Conservation (phyloP, 2,329 filamentous ascomycete species). For the Huntiella bhutanensis region DNA sequence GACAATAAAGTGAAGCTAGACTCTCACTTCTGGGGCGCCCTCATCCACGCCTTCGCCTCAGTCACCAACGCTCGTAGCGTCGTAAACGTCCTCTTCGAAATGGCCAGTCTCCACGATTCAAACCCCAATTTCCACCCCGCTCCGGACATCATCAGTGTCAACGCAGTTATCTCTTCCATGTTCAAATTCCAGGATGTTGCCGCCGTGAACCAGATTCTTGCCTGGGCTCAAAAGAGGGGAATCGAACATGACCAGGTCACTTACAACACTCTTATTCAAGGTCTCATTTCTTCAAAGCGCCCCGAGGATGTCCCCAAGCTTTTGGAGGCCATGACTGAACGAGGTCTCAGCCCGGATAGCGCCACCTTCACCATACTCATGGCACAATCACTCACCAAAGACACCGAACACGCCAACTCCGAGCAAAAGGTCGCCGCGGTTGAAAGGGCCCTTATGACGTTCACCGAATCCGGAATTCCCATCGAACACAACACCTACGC, state of each 20-base stretch:
- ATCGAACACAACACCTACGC: conserved; percentile 46
- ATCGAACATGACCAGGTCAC: conserved; percentile 38
- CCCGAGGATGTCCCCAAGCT: conserved; percentile 30
- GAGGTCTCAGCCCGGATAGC: conserved; percentile 38
- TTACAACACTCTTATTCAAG: conserved; percentile 51
- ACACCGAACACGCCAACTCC: conserved; percentile 18
- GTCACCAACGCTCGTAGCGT: conserved; percentile 33
- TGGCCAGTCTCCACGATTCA: conserved; percentile 23
- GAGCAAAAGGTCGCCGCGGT: conserved; percentile 31
- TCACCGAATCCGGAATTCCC: conserved; percentile 36
- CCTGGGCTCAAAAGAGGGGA: conserved; percentile 37
- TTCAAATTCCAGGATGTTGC: conserved; percentile 28
- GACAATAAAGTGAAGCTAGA: conserved; percentile 42
- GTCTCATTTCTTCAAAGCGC: conserved; percentile 32
- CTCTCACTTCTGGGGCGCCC: conserved; percentile 46
- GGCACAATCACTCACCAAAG: conserved; percentile 29
- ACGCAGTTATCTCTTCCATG: conserved; percentile 48
- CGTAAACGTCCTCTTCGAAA: conserved; percentile 45
- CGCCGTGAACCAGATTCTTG: conserved; percentile 34
- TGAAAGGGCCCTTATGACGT: conserved; percentile 33
- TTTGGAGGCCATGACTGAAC: conserved; percentile 37
- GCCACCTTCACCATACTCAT: conserved; percentile 58
- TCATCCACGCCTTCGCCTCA: conserved; percentile 46
- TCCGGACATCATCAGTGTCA: conserved; percentile 47
- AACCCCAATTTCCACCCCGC: conserved; percentile 21